These are phyloP conservation scores for Parachlorella kessleri DNA, from an alignment of 139 green algal species.

Conservation along the genomic window DNA sequence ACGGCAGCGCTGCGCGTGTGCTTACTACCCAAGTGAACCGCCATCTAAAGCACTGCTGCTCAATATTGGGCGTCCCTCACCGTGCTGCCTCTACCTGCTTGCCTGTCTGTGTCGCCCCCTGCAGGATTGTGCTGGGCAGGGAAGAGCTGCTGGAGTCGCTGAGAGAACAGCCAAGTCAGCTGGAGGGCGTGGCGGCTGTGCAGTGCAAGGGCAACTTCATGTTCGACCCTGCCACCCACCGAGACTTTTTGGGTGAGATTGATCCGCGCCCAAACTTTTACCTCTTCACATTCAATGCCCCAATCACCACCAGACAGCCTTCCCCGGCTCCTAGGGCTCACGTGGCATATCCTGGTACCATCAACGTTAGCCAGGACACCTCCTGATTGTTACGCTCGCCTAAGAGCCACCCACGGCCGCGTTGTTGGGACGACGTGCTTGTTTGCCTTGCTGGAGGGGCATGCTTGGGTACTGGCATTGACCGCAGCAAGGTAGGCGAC, in stretches of 20 bases:
- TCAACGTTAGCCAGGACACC: no score
- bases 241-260: constrained; percentile 81
- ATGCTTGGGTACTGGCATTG: constrained; percentile 71
- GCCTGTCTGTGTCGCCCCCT: no score
- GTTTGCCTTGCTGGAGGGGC: constrained; percentile 22
- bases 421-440: no score
- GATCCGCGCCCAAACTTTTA: no score
- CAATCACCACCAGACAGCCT: no score
- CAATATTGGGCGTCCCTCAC: no score
- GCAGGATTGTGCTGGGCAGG: constrained; percentile 54
- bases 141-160: constrained; percentile 53
- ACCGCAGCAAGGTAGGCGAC: constrained; percentile 63
- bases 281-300: no score
- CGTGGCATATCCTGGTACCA: no score
- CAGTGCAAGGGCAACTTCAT: constrained; percentile 71
- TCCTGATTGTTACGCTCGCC: no score
- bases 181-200: constrained; percentile 61
- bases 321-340: no score
- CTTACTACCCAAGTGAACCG: neutral
- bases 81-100: no score
- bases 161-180: constrained; percentile 18
- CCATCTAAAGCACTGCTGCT: neutral
- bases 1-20: neutral
- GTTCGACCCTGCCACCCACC: constrained; percentile 77
- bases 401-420: no score